Evolutionary conservation across 2,329 filamentous ascomycete genomes (phyloP), one percentile per base, ranked within the genome.

Genomic region (Lachnum nothofagi): DNA sequence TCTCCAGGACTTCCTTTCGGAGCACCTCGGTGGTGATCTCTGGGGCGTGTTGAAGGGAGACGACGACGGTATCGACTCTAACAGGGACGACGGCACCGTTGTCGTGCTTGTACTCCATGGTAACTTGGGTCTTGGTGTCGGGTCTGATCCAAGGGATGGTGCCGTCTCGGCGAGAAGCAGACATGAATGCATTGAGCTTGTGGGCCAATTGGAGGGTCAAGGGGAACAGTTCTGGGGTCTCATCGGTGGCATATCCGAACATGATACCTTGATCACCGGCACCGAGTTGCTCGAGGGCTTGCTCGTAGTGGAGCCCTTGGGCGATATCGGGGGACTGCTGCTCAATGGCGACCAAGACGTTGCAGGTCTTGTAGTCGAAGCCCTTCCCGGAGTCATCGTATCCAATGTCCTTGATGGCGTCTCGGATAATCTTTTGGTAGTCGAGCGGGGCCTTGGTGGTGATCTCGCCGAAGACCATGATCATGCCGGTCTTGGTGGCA

Each of bases 221-320:
- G 61, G 93, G 93, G 70, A 97, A 88, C 64, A 95, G 82, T 78
- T 98, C 93, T 55, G 91, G 91, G 65, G 93, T 97, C 82, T 98
- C 93, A 68, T 98, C 93, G 66, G 93, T 95, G 72, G 93, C 93
- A 81, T 98, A 98, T 66, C 93, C 93, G 75, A 98, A 98, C 93
- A 98, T 98, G 80, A 98, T 96, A 80, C 93, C 93, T 80, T 98
- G 93, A 76, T 98, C 93, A 86, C 93, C 93, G 57, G 93, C 93
- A 74, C 93, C 93, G 60, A 98, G 85, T 76, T 95, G 85, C 83
- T 98, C 93, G 42, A 98, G 86, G 62, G 89, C 90, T 79, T 96
- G 82, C 61, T 98, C 93, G 73, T 95, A 95, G 80, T 97, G 89
- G 49, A 98, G 88, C 80, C 93, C 93, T 78, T 97, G 93, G 63